Base-by-base conservation (phyloP, 495 filamentous ascomycete species). In the Trichocladium antarcticum region DNA sequence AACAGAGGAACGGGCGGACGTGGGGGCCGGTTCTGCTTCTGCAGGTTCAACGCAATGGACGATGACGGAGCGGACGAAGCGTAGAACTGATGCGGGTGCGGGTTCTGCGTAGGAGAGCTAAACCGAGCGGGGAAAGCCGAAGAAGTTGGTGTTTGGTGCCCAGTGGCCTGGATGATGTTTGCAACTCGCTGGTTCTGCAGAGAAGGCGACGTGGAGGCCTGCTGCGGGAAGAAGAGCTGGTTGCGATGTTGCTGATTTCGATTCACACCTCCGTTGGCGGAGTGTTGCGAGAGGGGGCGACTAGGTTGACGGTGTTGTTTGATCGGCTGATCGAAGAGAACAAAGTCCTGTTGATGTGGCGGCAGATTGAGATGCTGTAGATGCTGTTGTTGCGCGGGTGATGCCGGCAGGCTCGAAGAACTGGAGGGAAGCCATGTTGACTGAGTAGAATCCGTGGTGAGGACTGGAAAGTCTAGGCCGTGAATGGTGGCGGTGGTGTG, bases 341-440 rank as follows among this genome's bases (percentile, higher is more conserved):
- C 69, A 43, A 75, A 75, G 68, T 75, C 72, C 59, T 76, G 74
- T 60, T 74, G 62, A 45, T 59, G 62, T 21, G 62, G 67, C 8
- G 65, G 63, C 60, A 62, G 59, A 53, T 62, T 60, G 58, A 65
- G 57, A 47, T 72, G 70, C 65, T 60, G 67, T 37, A 56, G 63
- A 52, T 63, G 68, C 60, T 58, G 63, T 57, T 57, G 60, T 63
- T 74, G 74, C 67, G 71, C 71, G 67, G 74, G 65, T 66, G 65
- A 60, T 67, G 74, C 75, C 75, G 73, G 74, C 74, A 70, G 74
- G 74, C 71, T 74, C 59, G 69, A 59, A 55, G 75, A 72, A 74
- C 66, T 76, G 70, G 74, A 72, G 71, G 73, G 74, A 74, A 65
- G 72, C 74, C 75, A 78, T 78, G 68, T 46, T 76, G 68, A 68